These are phyloP conservation scores for Mentha longifolia DNA, from an alignment of 257 asterid genomes.

Conservation along the genomic window DNA sequence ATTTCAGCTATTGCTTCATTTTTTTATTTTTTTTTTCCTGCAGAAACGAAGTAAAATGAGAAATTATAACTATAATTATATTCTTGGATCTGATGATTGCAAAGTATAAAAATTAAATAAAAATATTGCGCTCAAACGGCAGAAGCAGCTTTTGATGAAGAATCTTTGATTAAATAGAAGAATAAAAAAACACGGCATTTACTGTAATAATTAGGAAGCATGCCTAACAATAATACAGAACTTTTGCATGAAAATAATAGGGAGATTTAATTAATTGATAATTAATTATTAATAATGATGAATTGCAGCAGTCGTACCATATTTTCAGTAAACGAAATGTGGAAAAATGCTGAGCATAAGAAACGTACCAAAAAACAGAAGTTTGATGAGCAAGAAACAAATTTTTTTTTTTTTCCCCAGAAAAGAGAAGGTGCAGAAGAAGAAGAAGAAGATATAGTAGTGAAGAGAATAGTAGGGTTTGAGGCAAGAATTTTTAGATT, in stretches of 20 bases:
- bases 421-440: too few relatives aligned
- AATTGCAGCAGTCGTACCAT: background rate
- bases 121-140: background rate
- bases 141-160: slow-evolving; percentile 46
- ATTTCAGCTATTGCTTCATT: slow-evolving; percentile 42
- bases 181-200: slow-evolving; percentile 33
- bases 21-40: slow-evolving; percentile 46
- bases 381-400: slow-evolving; percentile 35
- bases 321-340: background rate
- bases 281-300: background rate
- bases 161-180: slow-evolving; percentile 37
- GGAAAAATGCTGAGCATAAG: slow-evolving; percentile 11
- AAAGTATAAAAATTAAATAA: slow-evolving; percentile 4
- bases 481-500: slow-evolving; percentile 23
- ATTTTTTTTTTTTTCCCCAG: background rate
- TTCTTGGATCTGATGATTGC: slow-evolving; percentile 55
- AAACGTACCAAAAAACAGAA: slow-evolving; percentile 39
- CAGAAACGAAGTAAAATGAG: slow-evolving; percentile 27
- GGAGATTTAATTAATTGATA: too few relatives aligned
- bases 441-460: slow-evolving; percentile 21
- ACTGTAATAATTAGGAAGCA: slow-evolving; percentile 38
- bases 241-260: slow-evolving; percentile 25
- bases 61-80: slow-evolving; percentile 33
- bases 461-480: slow-evolving; percentile 42
- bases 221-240: slow-evolving; percentile 16